phyloP scores from a whole-genome alignment of 225 moss, liverwort and hornwort genomes.

The Bryum argenteum region DNA sequence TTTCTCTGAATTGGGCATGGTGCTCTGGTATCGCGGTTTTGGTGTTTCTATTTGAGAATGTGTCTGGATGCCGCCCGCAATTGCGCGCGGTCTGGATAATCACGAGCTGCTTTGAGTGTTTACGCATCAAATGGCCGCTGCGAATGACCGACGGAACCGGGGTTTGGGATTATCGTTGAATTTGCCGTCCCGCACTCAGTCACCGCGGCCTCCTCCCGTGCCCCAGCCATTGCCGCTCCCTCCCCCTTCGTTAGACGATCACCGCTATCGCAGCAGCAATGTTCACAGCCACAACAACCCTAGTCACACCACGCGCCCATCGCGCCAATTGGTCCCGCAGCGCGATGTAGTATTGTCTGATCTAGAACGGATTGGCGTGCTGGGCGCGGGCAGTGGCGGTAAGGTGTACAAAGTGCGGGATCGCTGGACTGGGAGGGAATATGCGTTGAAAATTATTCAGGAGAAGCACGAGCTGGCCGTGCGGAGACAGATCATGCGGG shows the following conservation, averaged over 20 bases:
- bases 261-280: slow-evolving; percentile 33
- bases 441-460: slow-evolving; percentile 92
- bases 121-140: slow-evolving; percentile 38
- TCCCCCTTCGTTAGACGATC: slow-evolving; percentile 49
- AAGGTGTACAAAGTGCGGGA: slow-evolving; percentile 94
- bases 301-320: slow-evolving; percentile 21
- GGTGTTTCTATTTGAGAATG: slow-evolving; percentile 42
- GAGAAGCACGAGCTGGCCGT: slow-evolving; percentile 87
- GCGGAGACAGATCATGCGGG: slow-evolving; percentile 84
- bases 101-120: slow-evolving; percentile 8
- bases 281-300: slow-evolving; percentile 24
- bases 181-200: slow-evolving; percentile 61
- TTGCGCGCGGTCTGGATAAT: slow-evolving; percentile 7
- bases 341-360: slow-evolving; percentile 70
- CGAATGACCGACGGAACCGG: slow-evolving; percentile 74
- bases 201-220: slow-evolving; percentile 57
- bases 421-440: slow-evolving; percentile 69
- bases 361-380: slow-evolving; percentile 61
- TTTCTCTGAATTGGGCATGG: slow-evolving; percentile 32
- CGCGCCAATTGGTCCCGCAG: slow-evolving; percentile 32
- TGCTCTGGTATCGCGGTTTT: slow-evolving; percentile 9
- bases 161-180: slow-evolving; percentile 64
- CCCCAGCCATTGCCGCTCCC: slow-evolving; percentile 87
- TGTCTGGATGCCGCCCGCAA: slow-evolving; percentile 52
- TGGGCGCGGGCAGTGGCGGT: slow-evolving; percentile 86